Conservation (phyloP, 352 stramenopile species). For the Nothophytophthora sp. region DNA sequence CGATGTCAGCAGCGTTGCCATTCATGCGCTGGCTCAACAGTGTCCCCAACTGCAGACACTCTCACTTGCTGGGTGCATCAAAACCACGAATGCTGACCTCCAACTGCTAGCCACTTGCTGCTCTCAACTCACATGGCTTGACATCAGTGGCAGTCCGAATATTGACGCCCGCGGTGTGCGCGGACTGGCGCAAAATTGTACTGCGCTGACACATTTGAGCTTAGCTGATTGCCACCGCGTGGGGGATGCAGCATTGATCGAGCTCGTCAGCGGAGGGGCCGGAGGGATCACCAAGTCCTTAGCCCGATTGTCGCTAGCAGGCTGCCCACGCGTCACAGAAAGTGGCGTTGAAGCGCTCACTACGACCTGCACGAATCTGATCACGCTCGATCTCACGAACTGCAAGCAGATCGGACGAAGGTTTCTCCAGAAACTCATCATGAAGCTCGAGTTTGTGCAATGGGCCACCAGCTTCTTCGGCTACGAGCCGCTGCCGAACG, state of each 20-base stretch:
- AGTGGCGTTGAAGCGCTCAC: conserved; percentile 64
- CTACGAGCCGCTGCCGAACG: conserved; percentile 85
- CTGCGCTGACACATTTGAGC: conserved; percentile 63
- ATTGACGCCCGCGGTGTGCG: conserved; percentile 62
- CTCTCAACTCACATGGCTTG: conserved; percentile 67
- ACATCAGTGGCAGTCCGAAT: conserved; percentile 79
- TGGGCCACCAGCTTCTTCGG: conserved; percentile 82
- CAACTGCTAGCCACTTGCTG: conserved; percentile 51
- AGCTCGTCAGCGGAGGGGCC: conserved; percentile 32
- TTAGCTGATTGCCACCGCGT: conserved; percentile 79
- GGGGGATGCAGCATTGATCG: conserved; percentile 60
- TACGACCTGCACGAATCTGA: conserved; percentile 62
- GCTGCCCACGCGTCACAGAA: conserved; percentile 77
- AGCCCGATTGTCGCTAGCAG: conserved; percentile 57
- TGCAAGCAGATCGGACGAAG: conserved; percentile 68
- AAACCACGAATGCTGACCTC: conserved; percentile 82
- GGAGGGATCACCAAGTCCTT: conserved; percentile 31
- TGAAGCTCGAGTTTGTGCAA: conserved; percentile 82
- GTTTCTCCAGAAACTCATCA: conserved; percentile 74
- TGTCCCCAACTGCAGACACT: conserved; percentile 75
- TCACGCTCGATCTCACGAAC: conserved; percentile 85
- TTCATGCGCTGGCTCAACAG: conserved; percentile 71
- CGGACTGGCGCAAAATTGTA: conserved; percentile 61
- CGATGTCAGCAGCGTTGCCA: conserved; percentile 72
- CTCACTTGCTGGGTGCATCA: conserved; percentile 82